phyloP scores from a whole-genome alignment of 306 rosid genomes.

The Casuarina glauca region DNA sequence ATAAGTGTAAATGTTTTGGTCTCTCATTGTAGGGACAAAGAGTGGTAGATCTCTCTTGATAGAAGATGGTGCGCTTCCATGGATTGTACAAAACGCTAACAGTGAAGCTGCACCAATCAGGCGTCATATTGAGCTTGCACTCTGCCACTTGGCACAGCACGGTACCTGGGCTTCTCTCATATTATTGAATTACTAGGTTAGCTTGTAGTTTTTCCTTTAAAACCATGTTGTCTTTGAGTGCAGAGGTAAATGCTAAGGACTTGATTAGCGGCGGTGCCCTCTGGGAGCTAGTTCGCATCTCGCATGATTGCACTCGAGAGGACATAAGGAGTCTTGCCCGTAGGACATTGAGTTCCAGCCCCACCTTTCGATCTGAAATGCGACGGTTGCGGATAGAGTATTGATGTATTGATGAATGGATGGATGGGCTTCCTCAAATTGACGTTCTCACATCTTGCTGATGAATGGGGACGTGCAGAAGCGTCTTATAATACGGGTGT shows the following conservation, averaged over 20 bases:
- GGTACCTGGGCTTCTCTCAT: constrained; percentile 47
- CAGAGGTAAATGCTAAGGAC: constrained; percentile 95
- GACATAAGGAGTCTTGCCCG: constrained; percentile 91
- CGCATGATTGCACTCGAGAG: constrained; percentile 93
- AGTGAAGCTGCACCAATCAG: constrained; percentile 91
- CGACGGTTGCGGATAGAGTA: constrained; percentile 73
- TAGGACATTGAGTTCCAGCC: constrained; percentile 65
- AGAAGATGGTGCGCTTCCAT: constrained; percentile 95
- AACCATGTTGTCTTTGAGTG: constrained; percentile 12
- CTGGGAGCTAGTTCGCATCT: constrained; percentile 95
- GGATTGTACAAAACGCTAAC: constrained; percentile 96
- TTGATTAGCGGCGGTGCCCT: constrained; percentile 97
- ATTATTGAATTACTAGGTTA: not conserved
- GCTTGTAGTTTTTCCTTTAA: not conserved
- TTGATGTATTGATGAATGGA: constrained; percentile 48
- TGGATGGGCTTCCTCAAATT: constrained; percentile 3
- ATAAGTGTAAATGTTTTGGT: constrained; percentile 3
- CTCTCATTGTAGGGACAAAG: constrained; percentile 52
- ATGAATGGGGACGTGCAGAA: constrained; percentile 26
- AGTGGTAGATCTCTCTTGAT: constrained; percentile 75
- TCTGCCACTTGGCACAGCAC: constrained; percentile 97
- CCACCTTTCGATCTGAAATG: constrained; percentile 74
- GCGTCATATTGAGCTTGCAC: constrained; percentile 97
- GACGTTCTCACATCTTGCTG: constrained; percentile 9
- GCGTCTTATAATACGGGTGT: constrained; percentile 2